These are phyloP conservation scores for Karstenula rhodostoma DNA, from an alignment of 2,329 filamentous ascomycete genomes.

Conservation along the genomic window DNA sequence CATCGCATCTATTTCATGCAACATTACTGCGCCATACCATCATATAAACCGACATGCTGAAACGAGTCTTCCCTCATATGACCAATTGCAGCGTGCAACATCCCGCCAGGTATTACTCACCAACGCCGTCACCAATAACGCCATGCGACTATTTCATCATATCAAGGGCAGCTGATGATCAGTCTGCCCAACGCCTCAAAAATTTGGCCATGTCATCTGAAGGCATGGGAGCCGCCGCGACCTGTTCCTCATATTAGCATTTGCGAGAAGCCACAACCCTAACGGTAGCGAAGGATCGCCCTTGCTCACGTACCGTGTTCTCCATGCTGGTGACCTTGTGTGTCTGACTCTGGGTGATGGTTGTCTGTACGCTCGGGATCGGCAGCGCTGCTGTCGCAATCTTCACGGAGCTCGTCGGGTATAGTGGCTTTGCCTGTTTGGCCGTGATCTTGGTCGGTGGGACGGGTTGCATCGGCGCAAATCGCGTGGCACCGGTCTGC, in stretches of 20 bases:
- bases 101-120: background rate
- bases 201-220: constrained; percentile 65
- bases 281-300: background rate
- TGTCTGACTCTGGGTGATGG: constrained; percentile 61
- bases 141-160: background rate
- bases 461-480: constrained; percentile 68
- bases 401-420: constrained; percentile 63
- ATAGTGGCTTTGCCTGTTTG: constrained; percentile 58
- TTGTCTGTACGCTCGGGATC: constrained; percentile 56
- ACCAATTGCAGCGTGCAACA: background rate
- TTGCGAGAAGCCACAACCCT: background rate
- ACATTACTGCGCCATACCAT: background rate
- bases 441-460: constrained; percentile 67
- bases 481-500: constrained; percentile 66
- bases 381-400: constrained; percentile 62
- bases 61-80: background rate
- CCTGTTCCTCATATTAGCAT: constrained; percentile 51
- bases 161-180: background rate
- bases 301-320: constrained; percentile 62
- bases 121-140: constrained; percentile 4
- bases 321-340: constrained; percentile 61
- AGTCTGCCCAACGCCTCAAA: constrained; percentile 68
- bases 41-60: background rate
- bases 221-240: constrained; percentile 60
- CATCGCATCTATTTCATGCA: background rate